Percentiles rank a stretch among this genome's conserved stretches.
These are phyloP conservation scores for Lachancea sp. DNA, from an alignment of 805 yeast species.

Conservation along the genomic window DNA sequence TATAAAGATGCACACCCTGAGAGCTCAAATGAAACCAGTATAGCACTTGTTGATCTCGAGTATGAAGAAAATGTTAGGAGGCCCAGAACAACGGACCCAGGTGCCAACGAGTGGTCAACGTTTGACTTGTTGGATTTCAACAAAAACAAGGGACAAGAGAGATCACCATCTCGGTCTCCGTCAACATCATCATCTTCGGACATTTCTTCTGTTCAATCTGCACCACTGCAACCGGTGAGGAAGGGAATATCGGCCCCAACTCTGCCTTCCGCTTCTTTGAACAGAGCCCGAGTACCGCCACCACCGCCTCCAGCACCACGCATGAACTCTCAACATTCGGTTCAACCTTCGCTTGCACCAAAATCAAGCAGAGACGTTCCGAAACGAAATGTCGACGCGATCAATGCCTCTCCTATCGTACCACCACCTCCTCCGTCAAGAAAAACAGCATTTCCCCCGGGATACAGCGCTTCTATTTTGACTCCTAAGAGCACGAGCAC, in stretches of 20 bases:
- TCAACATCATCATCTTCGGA: slow-evolving; percentile 8
- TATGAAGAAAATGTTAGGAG: slow-evolving; percentile 2
- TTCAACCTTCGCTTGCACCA: not conserved
- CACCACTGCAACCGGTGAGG: slow-evolving; percentile 14
- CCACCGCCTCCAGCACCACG: slow-evolving; percentile 18
- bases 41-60: slow-evolving; percentile 18
- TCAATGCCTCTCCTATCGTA: slow-evolving; percentile 8
- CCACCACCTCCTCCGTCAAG: slow-evolving; percentile 33
- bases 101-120: slow-evolving; percentile 7
- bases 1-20: slow-evolving; percentile 39
- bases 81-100: not conserved
- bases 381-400: not conserved
- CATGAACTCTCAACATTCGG: not conserved
- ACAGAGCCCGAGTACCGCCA: slow-evolving; percentile 16
- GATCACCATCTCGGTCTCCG: slow-evolving; percentile 3
- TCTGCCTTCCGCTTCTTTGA: slow-evolving; percentile 5
- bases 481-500: slow-evolving; percentile 31
- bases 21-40: slow-evolving; percentile 19
- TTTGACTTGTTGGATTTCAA: slow-evolving; percentile 14
- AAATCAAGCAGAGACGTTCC: not conserved
- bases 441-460: slow-evolving; percentile 34
- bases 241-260: slow-evolving; percentile 7
- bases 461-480: slow-evolving; percentile 31
- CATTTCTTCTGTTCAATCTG: slow-evolving; percentile 10
- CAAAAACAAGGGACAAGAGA: not conserved